Percentiles rank a stretch among this genome's conserved stretches.
Evolutionary conservation across 2,329 filamentous ascomycete species (phyloP).

Genomic region (Mycosphaerelloides madeirae): DNA sequence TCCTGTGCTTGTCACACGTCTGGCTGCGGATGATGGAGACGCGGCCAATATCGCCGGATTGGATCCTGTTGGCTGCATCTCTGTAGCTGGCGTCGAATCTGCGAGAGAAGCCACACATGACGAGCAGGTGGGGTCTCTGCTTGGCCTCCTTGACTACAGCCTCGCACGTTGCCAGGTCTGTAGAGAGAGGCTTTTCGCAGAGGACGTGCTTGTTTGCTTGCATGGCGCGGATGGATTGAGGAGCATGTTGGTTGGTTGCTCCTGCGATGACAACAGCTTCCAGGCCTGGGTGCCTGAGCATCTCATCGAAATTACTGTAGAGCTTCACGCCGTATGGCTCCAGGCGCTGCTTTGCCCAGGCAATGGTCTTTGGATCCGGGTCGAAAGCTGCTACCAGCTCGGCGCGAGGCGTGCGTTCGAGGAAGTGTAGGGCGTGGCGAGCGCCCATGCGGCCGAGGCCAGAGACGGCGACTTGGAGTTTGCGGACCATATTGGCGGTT

Average conservation of each 20-base stretch:
- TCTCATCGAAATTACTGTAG: slow-evolving; percentile 53
- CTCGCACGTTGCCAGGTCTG: slow-evolving; percentile 55
- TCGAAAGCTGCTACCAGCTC: slow-evolving; percentile 47
- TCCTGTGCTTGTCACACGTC: slow-evolving; percentile 63
- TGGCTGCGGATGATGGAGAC: slow-evolving; percentile 60
- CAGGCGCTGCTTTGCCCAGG: slow-evolving; percentile 49
- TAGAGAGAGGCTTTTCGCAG: slow-evolving; percentile 58
- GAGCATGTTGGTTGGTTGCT: slow-evolving; percentile 53
- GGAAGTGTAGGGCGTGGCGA: slow-evolving; percentile 46
- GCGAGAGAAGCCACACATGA: slow-evolving; percentile 62
- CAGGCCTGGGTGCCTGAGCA: slow-evolving; percentile 53
- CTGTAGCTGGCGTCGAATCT: slow-evolving; percentile 64
- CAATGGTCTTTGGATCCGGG: slow-evolving; percentile 38
- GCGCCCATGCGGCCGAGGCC: slow-evolving; percentile 50
- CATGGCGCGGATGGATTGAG: slow-evolving; percentile 55
- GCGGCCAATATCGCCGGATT: slow-evolving; percentile 53
- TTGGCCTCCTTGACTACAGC: slow-evolving; percentile 55
- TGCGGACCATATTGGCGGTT: slow-evolving; percentile 9
- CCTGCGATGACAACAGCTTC: slow-evolving; percentile 54
- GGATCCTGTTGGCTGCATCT: slow-evolving; percentile 52
- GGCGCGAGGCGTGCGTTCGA: slow-evolving; percentile 43
- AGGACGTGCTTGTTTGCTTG: slow-evolving; percentile 52
- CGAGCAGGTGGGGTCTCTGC: slow-evolving; percentile 56
- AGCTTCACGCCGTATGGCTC: slow-evolving; percentile 49
- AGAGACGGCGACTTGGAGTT: slow-evolving; percentile 42